phyloP scores from a whole-genome alignment of 768 basidiomycete genomes.

The Podaxis sp. region DNA sequence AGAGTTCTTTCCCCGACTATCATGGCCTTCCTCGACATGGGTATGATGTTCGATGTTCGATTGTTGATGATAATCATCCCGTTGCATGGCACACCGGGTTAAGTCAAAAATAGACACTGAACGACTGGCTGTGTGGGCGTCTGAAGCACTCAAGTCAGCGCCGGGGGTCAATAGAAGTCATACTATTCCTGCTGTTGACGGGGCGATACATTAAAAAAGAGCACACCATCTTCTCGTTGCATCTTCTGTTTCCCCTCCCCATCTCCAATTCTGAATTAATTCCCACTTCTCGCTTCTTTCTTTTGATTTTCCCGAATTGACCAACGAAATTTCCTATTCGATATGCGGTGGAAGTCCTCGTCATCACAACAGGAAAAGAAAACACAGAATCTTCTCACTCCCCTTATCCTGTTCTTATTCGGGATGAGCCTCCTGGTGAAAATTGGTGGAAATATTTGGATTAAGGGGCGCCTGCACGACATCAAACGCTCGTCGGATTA shows the following conservation, averaged over 20 bases:
- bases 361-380: neutral
- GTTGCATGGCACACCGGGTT: neutral
- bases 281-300: neutral
- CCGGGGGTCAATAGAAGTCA: neutral
- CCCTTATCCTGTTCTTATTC: conserved; percentile 2
- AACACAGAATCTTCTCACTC: neutral
- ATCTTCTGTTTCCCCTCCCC: neutral
- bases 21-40: neutral
- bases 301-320: neutral
- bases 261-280: neutral
- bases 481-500: neutral
- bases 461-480: neutral
- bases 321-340: neutral
- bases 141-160: neutral
- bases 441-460: conserved; percentile 6
- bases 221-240: neutral
- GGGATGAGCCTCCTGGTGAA: conserved; percentile 4
- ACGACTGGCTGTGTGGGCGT: neutral
- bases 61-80: neutral
- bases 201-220: neutral
- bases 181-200: neutral
- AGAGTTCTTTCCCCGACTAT: neutral
- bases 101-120: neutral
- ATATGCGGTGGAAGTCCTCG: neutral
- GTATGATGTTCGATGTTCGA: neutral